Percentiles rank a stretch among this genome's conserved stretches.
Evolutionary conservation across 768 basidiomycete species (phyloP).

Genomic region (Lactarius psammicola): DNA sequence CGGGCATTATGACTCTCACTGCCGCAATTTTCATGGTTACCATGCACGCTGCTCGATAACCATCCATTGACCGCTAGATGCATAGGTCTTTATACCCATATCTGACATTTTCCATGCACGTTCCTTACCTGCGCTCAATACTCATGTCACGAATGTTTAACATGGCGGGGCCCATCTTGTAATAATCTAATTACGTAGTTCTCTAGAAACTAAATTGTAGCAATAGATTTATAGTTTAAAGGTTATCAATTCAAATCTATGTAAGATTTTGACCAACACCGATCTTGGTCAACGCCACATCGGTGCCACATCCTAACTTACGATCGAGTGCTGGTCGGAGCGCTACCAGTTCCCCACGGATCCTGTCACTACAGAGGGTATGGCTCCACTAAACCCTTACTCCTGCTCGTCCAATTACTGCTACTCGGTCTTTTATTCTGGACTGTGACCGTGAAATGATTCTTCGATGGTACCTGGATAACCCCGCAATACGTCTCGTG

Average conservation of each 20-base stretch:
- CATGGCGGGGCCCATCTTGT: not conserved
- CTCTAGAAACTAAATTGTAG: not conserved
- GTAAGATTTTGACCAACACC: not conserved
- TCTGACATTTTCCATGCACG: not conserved
- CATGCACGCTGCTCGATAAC: slow-evolving; percentile 13
- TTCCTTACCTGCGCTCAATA: slow-evolving; percentile 10
- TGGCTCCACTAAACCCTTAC: too few species aligned
- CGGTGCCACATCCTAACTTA: not conserved
- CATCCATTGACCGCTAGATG: not conserved
- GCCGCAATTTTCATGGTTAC: slow-evolving; percentile 28
- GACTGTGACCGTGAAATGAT: too few species aligned
- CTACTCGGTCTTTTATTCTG: not conserved
- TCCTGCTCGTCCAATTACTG: not conserved
- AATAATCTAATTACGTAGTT: not conserved
- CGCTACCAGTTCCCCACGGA: too few species aligned
- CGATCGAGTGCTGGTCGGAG: too few species aligned
- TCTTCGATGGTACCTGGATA: not conserved
- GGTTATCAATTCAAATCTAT: not conserved
- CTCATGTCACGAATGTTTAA: slow-evolving; percentile 7
- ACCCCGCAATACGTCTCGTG: not conserved
- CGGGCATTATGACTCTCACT: slow-evolving; percentile 27
- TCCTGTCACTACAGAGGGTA: too few species aligned
- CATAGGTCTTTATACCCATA: not conserved
- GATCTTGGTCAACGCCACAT: not conserved
- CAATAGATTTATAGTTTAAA: slow-evolving; percentile 3